Base-by-base conservation (phyloP, 768 basidiomycete species). In the Amanita fuliginea region DNA sequence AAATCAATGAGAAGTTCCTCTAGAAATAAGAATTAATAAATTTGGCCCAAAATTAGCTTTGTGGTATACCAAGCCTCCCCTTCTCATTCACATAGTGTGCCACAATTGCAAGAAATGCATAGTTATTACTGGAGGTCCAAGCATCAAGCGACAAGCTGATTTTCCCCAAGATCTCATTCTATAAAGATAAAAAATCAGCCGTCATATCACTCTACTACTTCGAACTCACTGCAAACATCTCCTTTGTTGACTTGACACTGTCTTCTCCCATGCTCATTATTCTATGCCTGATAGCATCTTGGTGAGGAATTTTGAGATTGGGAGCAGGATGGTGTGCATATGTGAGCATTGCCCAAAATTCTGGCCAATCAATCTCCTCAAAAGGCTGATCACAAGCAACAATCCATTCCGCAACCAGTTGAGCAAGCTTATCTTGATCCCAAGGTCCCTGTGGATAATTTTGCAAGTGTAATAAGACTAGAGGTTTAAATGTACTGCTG, bases 1-100 rank as follows among this genome's bases (percentile, higher is more conserved):
- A 70, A 68, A 50, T 69, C 67, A 44, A 70, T 67, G 0, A 70
- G 49, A 0, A 61, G 32, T 43, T 70, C 67, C 48, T 68, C 66
- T 69, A 35, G 14, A 22, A 7, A 45, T 24, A 6, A 6, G 30
- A 6, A 36, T 34, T 47, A 36, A 36, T 8, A 5, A 42, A 28
- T 11, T 40, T 33, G 32, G 32, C 14, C 39, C 11, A 52, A 36
- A n/a, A 44, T 26, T 10, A 35, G 30, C 9, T 30, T 19, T 24
- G n/a, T 39, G 14, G 33, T 19, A 14, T 28, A 61, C 62, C 57
- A 4, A 59, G 47, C 30, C 58, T 37, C 3, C 63, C 59, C 2
- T 59, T 46, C 26, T 61, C 61, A 0, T 39, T 61, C 2, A 62
- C 48, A 36, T 60, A 65, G 44, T 64, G 62, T 4, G 56, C 60